phyloP scores from a whole-genome alignment of 2,329 filamentous ascomycete species.

The Hypoxylon sp. region DNA sequence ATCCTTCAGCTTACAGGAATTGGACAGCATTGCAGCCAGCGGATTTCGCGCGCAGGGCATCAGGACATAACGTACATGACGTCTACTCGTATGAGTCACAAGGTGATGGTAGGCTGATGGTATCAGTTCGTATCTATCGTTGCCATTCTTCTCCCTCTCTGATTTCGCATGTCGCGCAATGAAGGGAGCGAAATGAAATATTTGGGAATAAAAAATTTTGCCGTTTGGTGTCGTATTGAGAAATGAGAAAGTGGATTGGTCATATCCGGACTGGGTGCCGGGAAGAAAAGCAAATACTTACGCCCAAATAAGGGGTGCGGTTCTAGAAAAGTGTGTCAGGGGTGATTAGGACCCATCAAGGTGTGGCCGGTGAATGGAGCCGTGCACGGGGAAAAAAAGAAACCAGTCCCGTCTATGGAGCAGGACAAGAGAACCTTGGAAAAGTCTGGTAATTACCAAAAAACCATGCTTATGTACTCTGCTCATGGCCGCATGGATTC shows the following conservation, averaged over 20 bases:
- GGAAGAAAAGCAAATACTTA: constrained; percentile 31
- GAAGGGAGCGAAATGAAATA: constrained; percentile 42
- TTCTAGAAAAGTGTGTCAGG: constrained; percentile 41
- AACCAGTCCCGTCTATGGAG: constrained; percentile 35
- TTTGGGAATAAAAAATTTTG: constrained; percentile 39
- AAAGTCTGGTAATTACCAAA: constrained; percentile 26
- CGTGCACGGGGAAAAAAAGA: constrained; percentile 38
- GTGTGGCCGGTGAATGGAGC: constrained; percentile 45
- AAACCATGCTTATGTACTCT: constrained; percentile 26
- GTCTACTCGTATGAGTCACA: constrained; percentile 51
- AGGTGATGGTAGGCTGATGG: constrained; percentile 35
- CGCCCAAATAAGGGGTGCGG: constrained; percentile 38
- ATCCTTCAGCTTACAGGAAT: constrained; percentile 52
- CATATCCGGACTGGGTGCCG: constrained; percentile 35
- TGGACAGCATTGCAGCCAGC: constrained; percentile 54
- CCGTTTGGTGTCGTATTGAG: constrained; percentile 39
- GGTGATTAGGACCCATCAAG: constrained; percentile 36
- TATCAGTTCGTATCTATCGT: constrained; percentile 33
- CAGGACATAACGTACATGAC: constrained; percentile 52
- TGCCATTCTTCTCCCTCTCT: constrained; percentile 14
- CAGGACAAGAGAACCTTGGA: constrained; percentile 25
- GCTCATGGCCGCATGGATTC: constrained; percentile 47
- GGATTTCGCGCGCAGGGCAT: constrained; percentile 50
- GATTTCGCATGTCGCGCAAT: constrained; percentile 30
- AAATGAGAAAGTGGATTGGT: constrained; percentile 45